Conservation (phyloP, 768 basidiomycete species). For the Boletales sp. region DNA sequence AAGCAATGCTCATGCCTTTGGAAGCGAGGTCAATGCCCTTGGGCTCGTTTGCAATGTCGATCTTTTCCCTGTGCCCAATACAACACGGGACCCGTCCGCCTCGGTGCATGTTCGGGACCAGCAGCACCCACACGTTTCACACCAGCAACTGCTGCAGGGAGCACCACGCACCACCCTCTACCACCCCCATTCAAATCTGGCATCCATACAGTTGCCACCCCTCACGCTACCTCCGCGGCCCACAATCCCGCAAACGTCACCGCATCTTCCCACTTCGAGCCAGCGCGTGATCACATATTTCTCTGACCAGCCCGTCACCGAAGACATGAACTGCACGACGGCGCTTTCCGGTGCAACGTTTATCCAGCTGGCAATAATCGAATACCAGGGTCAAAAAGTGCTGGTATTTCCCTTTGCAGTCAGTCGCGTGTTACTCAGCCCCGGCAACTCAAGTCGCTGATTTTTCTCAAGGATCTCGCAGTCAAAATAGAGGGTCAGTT, state of each 20-base stretch:
- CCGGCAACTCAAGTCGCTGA: background rate
- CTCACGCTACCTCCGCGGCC: slow-evolving; percentile 13
- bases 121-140: slow-evolving; percentile 12
- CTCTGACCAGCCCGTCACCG: slow-evolving; percentile 40
- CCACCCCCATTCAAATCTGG: slow-evolving; percentile 12
- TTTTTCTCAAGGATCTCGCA: slow-evolving; percentile 52
- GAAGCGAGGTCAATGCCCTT: slow-evolving; percentile 57
- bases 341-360: slow-evolving; percentile 63
- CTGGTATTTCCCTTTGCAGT: slow-evolving; percentile 67
- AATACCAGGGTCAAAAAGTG: slow-evolving; percentile 49
- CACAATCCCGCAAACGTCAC: slow-evolving; percentile 2
- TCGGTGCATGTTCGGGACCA: slow-evolving; percentile 7
- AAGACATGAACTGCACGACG: slow-evolving; percentile 42
- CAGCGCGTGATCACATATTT: slow-evolving; percentile 44
- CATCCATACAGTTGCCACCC: slow-evolving; percentile 21
- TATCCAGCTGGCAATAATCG: slow-evolving; percentile 50
- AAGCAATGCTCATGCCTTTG: slow-evolving; percentile 7
- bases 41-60: slow-evolving; percentile 78
- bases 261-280: slow-evolving; percentile 8
- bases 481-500: slow-evolving; percentile 65
- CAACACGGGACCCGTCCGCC: slow-evolving; percentile 7
- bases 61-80: slow-evolving; percentile 56
- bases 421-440: slow-evolving; percentile 14
- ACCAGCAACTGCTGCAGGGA: slow-evolving; percentile 1
- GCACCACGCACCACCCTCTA: slow-evolving; percentile 11